Conservation (phyloP, 345 rosid genomes). For the Eucalyptus albens region DNA sequence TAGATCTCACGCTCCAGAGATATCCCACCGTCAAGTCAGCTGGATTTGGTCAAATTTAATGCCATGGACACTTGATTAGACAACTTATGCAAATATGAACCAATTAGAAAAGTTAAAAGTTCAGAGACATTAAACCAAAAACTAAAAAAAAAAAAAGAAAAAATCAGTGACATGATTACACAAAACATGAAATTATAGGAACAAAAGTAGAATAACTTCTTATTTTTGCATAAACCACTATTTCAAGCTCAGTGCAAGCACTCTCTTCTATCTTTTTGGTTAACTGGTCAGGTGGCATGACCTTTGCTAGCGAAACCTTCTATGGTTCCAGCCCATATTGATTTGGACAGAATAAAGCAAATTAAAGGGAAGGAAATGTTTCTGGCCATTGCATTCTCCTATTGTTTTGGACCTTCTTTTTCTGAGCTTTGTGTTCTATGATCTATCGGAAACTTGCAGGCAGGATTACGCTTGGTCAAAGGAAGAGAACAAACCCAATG, state of each 20-base stretch:
- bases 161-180: not conserved
- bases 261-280: not conserved
- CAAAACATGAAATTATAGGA: not conserved
- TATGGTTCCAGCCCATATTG: not conserved
- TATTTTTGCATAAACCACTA: not conserved
- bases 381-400: not conserved
- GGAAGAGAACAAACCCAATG: not conserved
- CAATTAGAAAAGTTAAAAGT: not conserved
- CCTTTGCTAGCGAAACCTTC: not conserved
- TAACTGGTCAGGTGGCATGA: not conserved
- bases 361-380: not conserved
- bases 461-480: not conserved
- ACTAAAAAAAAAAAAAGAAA: no score
- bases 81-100: not conserved
- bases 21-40: not conserved
- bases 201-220: no score
- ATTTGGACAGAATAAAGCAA: not conserved
- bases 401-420: not conserved
- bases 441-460: not conserved
- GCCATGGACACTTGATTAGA: not conserved
- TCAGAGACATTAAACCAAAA: not conserved
- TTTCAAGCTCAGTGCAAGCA: not conserved
- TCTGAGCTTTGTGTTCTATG: not conserved
- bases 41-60: not conserved
- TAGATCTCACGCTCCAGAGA: not conserved